Conservation (phyloP, 2,329 filamentous ascomycete genomes). For the Ceratocystis colombiana region DNA sequence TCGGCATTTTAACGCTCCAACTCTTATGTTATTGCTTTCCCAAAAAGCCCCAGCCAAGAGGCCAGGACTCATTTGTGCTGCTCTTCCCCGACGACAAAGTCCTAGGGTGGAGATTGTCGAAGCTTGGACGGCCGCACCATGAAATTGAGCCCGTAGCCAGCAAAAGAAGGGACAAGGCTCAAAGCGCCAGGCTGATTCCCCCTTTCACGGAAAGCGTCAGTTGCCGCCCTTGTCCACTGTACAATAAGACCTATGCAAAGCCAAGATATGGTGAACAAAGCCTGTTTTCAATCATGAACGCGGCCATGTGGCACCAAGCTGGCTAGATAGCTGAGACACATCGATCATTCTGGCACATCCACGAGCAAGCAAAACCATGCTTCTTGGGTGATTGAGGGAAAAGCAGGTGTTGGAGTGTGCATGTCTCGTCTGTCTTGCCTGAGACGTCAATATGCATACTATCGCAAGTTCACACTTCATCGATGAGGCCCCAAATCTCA, state of each 20-base stretch:
- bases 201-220: not conserved
- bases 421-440: not conserved
- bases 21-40: not conserved
- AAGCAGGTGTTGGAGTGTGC: not conserved
- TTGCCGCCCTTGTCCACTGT: not conserved
- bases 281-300: not conserved
- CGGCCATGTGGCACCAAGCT: not conserved
- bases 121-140: slow-evolving; percentile 5
- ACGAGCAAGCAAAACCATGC: no score
- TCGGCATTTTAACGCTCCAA: not conserved
- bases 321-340: not conserved
- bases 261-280: not conserved
- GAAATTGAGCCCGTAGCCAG: not conserved
- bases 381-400: not conserved
- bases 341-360: not conserved
- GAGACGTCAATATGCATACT: not conserved
- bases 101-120: not conserved
- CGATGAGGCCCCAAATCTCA: not conserved
- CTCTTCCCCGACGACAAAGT: not conserved
- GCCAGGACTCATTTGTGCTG: not conserved
- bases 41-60: no score
- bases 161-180: not conserved
- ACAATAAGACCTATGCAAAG: not conserved
- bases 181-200: not conserved
- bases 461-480: not conserved